Evolutionary conservation across 306 rosid genomes (phyloP), one percentile per base, ranked within the genome.

Genomic region (Acmispon strigosus): DNA sequence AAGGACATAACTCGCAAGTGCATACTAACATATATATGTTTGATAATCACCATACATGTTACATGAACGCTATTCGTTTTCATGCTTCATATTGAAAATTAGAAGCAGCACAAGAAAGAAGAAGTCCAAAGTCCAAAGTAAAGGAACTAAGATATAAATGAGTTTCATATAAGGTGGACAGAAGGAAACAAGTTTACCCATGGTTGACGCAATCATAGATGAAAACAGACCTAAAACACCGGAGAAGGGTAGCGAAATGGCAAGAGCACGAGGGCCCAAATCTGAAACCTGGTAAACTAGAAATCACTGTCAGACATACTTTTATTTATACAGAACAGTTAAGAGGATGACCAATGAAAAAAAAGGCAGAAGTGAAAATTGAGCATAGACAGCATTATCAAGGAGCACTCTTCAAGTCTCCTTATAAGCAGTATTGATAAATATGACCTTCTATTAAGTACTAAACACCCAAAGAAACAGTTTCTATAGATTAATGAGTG

Each of bases 181-280:
- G 70, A 78, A 74, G 71, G 62, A 58, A 65, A 44, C 50, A 60
- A 59, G 44, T 77, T 77, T 78, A 92, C 97, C 97, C 96, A 87
- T 89, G 52, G 90, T 80, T 69, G 97, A 87, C 43, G 96, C 89
- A 62, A 87, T 82, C 83, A 89, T 68, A 27, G 97, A 86, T 53
- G 97, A 86, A 70, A 87, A 83, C 29, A 92, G 74, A 42, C 97
- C 97, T 74, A 92, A 74, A 24, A 81, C 75, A 42, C 89, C 83
- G 14, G 97, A 80, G 82, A 89, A 92, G 17, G 97, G 97, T 50
- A 92, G 74, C 15, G 97, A 79, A 54, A 92, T 80, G 68, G 94
- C 96, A 27, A 92, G 90, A 56, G 97, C 97, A 55, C 84, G 96
- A 61, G 92, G 69, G 9, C 96, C 92, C 97, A 89, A 63, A 79